Conservation (phyloP, 2,329 filamentous ascomycete genomes). For the Colletotrichum sansevieriae region DNA sequence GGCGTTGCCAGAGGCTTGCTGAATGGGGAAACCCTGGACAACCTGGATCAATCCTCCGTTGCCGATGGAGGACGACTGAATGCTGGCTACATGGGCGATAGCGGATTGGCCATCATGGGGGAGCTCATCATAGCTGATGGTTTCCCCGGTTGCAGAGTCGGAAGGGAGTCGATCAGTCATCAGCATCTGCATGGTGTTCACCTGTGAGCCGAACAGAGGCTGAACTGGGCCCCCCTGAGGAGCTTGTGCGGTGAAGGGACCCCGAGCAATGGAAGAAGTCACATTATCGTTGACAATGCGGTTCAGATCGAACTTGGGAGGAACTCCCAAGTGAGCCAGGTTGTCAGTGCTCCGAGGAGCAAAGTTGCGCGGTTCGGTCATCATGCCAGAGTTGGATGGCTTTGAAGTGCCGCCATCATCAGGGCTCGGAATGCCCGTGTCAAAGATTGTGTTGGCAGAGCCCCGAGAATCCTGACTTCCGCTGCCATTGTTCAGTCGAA, state of each 20-base stretch:
- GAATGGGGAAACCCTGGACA: slow-evolving; percentile 3
- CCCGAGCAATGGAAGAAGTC: neutral
- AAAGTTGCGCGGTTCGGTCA: slow-evolving; percentile 59
- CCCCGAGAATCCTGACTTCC: neutral
- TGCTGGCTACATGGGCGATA: neutral
- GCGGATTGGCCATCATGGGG: neutral
- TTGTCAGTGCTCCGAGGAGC: slow-evolving; percentile 51
- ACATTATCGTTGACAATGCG: neutral
- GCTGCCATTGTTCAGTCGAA: slow-evolving; percentile 2
- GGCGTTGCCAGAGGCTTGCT: neutral
- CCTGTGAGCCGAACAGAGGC: slow-evolving; percentile 23
- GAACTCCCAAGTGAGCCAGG: slow-evolving; percentile 47
- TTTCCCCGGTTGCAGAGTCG: neutral
- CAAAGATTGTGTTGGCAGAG: neutral
- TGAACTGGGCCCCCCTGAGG: slow-evolving; percentile 9
- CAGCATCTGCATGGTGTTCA: slow-evolving; percentile 20
- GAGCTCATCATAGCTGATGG: slow-evolving; percentile 13
- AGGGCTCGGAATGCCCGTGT: slow-evolving; percentile 13
- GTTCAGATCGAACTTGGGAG: slow-evolving; percentile 54
- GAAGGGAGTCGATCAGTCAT: slow-evolving; percentile 18
- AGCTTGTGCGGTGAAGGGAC: slow-evolving; percentile 17
- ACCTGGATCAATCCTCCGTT: slow-evolving; percentile 4
- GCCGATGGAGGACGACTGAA: neutral
- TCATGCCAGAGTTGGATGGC: slow-evolving; percentile 39
- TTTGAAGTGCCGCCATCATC: slow-evolving; percentile 24